A percentile compares a stretch with the other conserved stretches of the same genome.
phyloP scores from a whole-genome alignment of 2,329 filamentous ascomycete species.

The Exophiala spinifera region DNA sequence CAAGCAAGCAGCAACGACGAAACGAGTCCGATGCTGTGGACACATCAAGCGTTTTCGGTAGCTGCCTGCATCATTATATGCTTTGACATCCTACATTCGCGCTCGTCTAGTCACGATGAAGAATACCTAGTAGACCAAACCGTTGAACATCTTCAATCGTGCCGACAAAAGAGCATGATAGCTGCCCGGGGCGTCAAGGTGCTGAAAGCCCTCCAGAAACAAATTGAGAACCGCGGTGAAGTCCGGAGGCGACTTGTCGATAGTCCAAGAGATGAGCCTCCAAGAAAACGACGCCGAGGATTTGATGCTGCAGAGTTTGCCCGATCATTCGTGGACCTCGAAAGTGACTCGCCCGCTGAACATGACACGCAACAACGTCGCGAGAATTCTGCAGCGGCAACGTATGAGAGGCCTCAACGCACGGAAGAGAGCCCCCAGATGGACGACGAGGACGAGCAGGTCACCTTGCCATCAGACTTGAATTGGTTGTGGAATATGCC shows the following conservation, averaged over 20 bases:
- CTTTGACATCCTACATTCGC: constrained; percentile 38
- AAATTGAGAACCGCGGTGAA: constrained; percentile 1
- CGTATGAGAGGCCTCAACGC: not conserved
- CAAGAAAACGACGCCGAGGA: constrained; percentile 12
- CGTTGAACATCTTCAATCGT: constrained; percentile 9
- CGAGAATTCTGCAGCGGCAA: not conserved
- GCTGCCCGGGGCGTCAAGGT: constrained; percentile 20
- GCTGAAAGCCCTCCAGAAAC: constrained; percentile 18
- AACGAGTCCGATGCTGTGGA: constrained; percentile 42
- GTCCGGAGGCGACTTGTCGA: constrained; percentile 7
- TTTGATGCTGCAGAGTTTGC: constrained; percentile 17
- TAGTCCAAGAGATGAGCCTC: not conserved
- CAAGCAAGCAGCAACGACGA: constrained; percentile 35
- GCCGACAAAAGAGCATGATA: constrained; percentile 22
- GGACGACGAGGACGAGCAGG: not conserved
- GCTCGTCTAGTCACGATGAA: constrained; percentile 13
- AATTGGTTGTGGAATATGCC: constrained; percentile 16
- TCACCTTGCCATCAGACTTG: constrained; percentile 8
- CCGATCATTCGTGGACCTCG: constrained; percentile 5
- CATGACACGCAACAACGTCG: too few species aligned
- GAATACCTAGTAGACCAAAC: constrained; percentile 14
- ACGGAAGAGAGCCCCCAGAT: not conserved
- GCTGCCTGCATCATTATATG: constrained; percentile 39
- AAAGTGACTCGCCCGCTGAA: too few species aligned
- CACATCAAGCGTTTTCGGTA: constrained; percentile 40